Evolutionary conservation across 2,329 filamentous ascomycete genomes (phyloP), one percentile per base, ranked within the genome.

Genomic region (Saccharata proteae): DNA sequence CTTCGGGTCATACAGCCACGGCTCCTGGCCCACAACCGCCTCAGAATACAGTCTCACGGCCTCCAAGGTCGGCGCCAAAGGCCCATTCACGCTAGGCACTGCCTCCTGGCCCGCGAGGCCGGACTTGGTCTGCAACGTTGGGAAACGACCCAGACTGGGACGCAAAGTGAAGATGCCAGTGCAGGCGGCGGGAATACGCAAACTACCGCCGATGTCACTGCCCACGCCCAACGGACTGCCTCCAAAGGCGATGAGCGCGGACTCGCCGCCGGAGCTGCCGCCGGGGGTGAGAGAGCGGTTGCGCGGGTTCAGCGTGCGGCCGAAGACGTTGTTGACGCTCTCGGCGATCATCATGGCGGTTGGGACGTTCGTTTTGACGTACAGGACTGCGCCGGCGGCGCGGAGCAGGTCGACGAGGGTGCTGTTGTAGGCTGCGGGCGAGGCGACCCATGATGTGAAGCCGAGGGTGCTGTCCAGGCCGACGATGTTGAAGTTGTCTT

Each of bases 301-400:
- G 5, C 57, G 53, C 0, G 77, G 77, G 45, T 77, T 78, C 14
- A 71, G 47, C 0, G 72, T 77, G 9, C 72, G 62, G 6, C 75
- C 77, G 42, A 74, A 72, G 2, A 70, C 60, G 41, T 77, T 76
- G 52, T 79, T 80, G 11, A 76, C 69, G 2, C 64, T 69, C 46
- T 80, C 76, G 9, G 72, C 67, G 30, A 77, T 76, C 74, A 80
- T 78, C 64, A 78, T 74, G 9, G 72, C 71, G 2, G 71, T 76
- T 0, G 77, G 76, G 2, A 81, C 59, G 42, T 80, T 80, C 1
- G 77, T 81, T 52, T 81, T 81, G 40, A 70, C 65, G 40, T 80
- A 77, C n/a, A 77, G 54, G 0, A 82, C 62, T 1, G 77, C 77
- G 1, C 78, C 78, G 0, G 73, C 59, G 12, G 62, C 59, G 16